These are phyloP conservation scores for Aspergillus pseudotamarii DNA, from an alignment of 2,329 filamentous ascomycete species.

Conservation along the genomic window DNA sequence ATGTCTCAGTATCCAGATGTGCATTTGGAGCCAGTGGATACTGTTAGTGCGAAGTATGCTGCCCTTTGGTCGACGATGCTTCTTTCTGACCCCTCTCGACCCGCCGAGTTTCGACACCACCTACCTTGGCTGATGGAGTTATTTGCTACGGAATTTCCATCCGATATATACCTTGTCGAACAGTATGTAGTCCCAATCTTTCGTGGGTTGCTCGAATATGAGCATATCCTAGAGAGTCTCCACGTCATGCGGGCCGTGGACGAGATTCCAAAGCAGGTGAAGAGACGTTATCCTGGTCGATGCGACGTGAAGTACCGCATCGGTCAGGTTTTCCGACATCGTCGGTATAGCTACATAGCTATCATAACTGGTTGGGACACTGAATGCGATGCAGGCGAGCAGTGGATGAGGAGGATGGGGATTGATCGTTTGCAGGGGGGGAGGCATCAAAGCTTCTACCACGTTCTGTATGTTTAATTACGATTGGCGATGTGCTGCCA, in stretches of 20 bases:
- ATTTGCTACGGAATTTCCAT: slow-evolving; percentile 67
- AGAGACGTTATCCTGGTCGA: slow-evolving; percentile 36
- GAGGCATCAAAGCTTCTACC: slow-evolving; percentile 75
- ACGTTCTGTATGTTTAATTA: slow-evolving; percentile 71
- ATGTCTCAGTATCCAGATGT: slow-evolving; percentile 38
- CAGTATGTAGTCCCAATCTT: slow-evolving; percentile 68
- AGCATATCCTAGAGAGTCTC: slow-evolving; percentile 56
- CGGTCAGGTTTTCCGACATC: slow-evolving; percentile 83
- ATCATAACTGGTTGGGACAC: slow-evolving; percentile 87
- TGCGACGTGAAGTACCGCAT: slow-evolving; percentile 66
- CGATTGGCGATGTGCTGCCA: slow-evolving; percentile 1
- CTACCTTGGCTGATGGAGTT: slow-evolving; percentile 67
- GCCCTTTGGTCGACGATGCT: slow-evolving; percentile 71
- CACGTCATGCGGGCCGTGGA: slow-evolving; percentile 61
- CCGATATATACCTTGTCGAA: slow-evolving; percentile 72
- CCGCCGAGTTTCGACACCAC: slow-evolving; percentile 60
- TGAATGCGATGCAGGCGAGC: slow-evolving; percentile 60
- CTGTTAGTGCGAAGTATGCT: slow-evolving; percentile 68
- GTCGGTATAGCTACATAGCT: slow-evolving; percentile 75
- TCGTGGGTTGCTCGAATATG: slow-evolving; percentile 54
- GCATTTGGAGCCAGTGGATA: slow-evolving; percentile 49
- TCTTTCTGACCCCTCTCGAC: slow-evolving; percentile 46
- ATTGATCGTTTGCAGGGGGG: slow-evolving; percentile 64
- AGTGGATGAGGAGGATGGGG: slow-evolving; percentile 65
- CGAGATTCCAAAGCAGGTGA: slow-evolving; percentile 55